Conservation (phyloP, 73 alveolate species). For the Effrenium voratum region DNA sequence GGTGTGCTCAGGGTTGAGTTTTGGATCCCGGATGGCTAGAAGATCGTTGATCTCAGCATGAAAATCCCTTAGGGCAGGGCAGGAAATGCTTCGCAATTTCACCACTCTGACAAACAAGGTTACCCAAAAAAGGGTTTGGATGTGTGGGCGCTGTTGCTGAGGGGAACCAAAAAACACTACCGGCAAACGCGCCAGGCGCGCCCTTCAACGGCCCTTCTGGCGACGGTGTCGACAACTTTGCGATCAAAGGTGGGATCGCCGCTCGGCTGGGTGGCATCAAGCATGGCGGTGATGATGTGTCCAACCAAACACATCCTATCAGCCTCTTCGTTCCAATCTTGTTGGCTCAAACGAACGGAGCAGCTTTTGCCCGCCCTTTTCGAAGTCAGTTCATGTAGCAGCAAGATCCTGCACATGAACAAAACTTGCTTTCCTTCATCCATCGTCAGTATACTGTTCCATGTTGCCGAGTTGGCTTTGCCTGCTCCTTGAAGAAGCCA, state of each 20-base stretch:
- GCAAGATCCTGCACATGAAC: background rate
- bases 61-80: background rate
- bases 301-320: background rate
- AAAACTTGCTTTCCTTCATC: background rate
- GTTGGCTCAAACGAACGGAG: background rate
- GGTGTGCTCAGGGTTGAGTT: background rate
- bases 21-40: background rate
- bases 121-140: background rate
- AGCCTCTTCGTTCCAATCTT: background rate
- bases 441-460: conserved; percentile 20
- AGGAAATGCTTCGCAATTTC: background rate
- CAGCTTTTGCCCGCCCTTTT: conserved; percentile 3
- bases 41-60: background rate
- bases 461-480: background rate
- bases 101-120: background rate
- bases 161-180: background rate
- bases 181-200: background rate
- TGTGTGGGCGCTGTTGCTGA: background rate
- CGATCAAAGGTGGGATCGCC: background rate
- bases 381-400: background rate
- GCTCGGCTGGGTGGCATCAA: background rate
- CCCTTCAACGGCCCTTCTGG: conserved; percentile 6
- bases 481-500: conserved; percentile 11
- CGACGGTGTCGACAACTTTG: background rate
- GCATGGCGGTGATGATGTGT: background rate